Base-by-base conservation (phyloP, 2,329 filamentous ascomycete species). In the Phialophora expanda region DNA sequence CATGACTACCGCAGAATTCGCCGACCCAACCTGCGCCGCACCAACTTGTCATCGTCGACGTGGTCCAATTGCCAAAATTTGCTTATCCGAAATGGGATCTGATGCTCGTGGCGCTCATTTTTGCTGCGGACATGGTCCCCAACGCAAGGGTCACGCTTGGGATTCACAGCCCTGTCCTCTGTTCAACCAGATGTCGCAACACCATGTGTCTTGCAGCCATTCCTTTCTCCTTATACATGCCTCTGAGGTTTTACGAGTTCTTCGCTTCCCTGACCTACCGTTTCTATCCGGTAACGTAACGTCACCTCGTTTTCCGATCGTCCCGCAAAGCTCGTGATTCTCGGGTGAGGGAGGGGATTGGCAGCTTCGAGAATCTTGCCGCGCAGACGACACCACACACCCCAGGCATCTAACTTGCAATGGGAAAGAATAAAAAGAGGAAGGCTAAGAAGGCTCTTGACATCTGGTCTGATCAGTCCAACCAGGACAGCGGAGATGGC, bases 401-500 rank as follows among this genome's bases (percentile, higher is more conserved):
- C 71, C 72, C 73, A 72, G 70, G 72, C 72, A 70, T 67, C 70
- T 55, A 55, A 55, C 53, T 44, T 74, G 73, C 73, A 67, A 81
- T 80, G 77, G 74, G 71, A 69, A 80, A 72, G 67, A 74, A 73
- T 64, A 74, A 70, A 44, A 76, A 76, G 66, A 78, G 75, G 66
- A 75, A 73, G 64, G 79, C 76, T 66, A 62, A 64, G 76, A 76
- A 67, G 75, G 75, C 66, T 58, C 74, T 75, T 73, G 69, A 73
- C 67, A 67, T 74, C 68, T 65, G 68, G 71, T 61, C 69, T 61
- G 68, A 73, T 70, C 71, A 72, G 67, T 73, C 74, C 70, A 70
- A 74, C 70, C 66, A 68, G 69, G 73, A 78, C 74, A 67, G 66
- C 69, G 74, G 78, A 75, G 72, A 80, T 80, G 79, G 72, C 70